These are phyloP conservation scores for Vitellaria paradoxa DNA, from an alignment of 179 eudicot genomes.

Conservation along the genomic window DNA sequence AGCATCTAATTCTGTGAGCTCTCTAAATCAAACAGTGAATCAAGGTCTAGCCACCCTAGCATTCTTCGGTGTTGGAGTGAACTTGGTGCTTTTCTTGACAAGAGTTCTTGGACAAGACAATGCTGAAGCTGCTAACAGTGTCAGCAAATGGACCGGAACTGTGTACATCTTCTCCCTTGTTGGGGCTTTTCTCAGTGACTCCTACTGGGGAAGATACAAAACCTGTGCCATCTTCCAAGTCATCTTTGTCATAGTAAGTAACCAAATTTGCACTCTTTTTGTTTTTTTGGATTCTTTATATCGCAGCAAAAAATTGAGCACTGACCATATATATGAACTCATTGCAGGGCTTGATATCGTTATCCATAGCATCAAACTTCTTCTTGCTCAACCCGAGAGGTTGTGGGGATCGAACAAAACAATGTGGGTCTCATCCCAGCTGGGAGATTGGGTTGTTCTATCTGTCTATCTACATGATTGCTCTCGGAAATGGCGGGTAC, in stretches of 20 bases:
- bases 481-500: slow-evolving; percentile 80
- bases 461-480: slow-evolving; percentile 69
- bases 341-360: slow-evolving; percentile 55
- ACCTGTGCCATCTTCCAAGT: slow-evolving; percentile 77
- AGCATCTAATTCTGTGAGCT: no score
- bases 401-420: slow-evolving; percentile 46
- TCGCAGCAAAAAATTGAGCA: neutral
- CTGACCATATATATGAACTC: neutral
- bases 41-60: slow-evolving; percentile 90
- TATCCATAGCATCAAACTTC: slow-evolving; percentile 57
- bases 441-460: slow-evolving; percentile 56
- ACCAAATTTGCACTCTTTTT: neutral
- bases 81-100: slow-evolving; percentile 71
- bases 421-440: slow-evolving; percentile 49
- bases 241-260: slow-evolving; percentile 62
- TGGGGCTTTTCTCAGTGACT: slow-evolving; percentile 87
- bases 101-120: slow-evolving; percentile 69
- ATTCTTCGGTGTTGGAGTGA: slow-evolving; percentile 82
- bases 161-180: slow-evolving; percentile 78
- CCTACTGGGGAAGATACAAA: slow-evolving; percentile 83
- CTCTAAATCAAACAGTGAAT: slow-evolving; percentile 45
- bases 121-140: slow-evolving; percentile 80
- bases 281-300: no score
- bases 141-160: slow-evolving; percentile 93
- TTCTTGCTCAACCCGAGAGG: slow-evolving; percentile 61